Base-by-base conservation (phyloP, 257 asterid genomes). In the Nicotiana sylvestris region DNA sequence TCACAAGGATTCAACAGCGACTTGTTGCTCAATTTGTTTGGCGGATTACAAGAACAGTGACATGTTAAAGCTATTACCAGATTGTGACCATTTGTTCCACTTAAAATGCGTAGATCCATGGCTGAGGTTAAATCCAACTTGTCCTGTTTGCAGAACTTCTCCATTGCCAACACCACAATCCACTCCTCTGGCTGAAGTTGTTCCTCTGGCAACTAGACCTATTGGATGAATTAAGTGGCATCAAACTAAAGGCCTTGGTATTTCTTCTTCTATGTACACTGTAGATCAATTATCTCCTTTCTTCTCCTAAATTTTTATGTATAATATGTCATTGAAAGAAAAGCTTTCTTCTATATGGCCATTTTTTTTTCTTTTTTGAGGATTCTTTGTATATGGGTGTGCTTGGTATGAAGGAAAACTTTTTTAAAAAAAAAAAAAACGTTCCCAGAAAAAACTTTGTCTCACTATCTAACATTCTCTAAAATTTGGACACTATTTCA, bases 61-160 rank as follows among this genome's bases (percentile, higher is more conserved):
- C 51, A 64, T 81, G 87, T 86, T 94, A 17, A 86, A 97, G 85
- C 61, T 78, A 55, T 77, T 95, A 88, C 98, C 99, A 4, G 99
- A 92, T 35, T 95, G 99, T 82, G 91, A 93, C 33, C 99, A 95
- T 72, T 84, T 92, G 15, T 95, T 94, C 84, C 99, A 95, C 81
- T 78, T 92, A 10, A 92, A 84, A 76, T 95, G 99, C 69, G 94
- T 95, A 35, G 97, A 95, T 72, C 96, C 94, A 8, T 95, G 99
- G 99, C 87, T 95, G 81, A 87, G 97, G 83, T 86, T 83, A 82
- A 95, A 95, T 86, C 98, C 99, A 0, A 94, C 99, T 6, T 95
- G 99, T 61, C 99, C 99, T 0, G 88, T 95, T 3, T 95, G 99
- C 86, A 90, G 99, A 62, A 95, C 97, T 0, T 94, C 99, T 46